Conservation (phyloP, 2,329 filamentous ascomycete species). For the Alternaria infectoria region DNA sequence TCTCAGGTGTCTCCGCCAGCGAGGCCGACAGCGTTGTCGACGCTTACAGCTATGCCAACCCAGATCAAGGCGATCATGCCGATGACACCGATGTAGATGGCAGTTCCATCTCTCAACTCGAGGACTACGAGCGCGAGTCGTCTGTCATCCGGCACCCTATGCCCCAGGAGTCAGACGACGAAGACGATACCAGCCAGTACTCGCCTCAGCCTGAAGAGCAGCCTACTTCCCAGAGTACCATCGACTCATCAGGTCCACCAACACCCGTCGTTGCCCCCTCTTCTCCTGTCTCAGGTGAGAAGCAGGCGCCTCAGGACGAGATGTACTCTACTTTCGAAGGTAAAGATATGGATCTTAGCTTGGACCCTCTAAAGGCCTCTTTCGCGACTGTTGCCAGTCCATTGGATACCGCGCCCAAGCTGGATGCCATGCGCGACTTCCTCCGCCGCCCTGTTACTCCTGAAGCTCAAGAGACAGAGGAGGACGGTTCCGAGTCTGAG, state of each 20-base stretch:
- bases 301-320: conserved; percentile 45
- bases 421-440: conserved; percentile 49
- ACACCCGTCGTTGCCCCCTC: conserved; percentile 51
- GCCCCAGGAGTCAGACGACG: conserved; percentile 42
- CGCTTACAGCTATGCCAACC: conserved; percentile 62
- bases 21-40: conserved; percentile 58
- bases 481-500: conserved; percentile 61
- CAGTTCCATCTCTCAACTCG: conserved; percentile 50
- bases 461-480: conserved; percentile 24
- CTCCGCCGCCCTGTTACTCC: conserved; percentile 61
- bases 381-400: conserved; percentile 38
- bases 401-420: conserved; percentile 43
- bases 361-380: conserved; percentile 61
- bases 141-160: conserved; percentile 63
- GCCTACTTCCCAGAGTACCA: conserved; percentile 42
- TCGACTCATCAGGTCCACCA: conserved; percentile 52
- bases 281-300: conserved; percentile 37
- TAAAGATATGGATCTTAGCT: conserved; percentile 61
- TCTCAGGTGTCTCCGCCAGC: conserved; percentile 67
- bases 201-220: conserved; percentile 53
- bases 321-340: conserved; percentile 58
- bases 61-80: conserved; percentile 64
- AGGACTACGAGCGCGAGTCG: conserved; percentile 54
- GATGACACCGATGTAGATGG: conserved; percentile 66
- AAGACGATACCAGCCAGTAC: conserved; percentile 65